Conservation (phyloP, 805 yeast species). For the Yamadazyma nakazawae region DNA sequence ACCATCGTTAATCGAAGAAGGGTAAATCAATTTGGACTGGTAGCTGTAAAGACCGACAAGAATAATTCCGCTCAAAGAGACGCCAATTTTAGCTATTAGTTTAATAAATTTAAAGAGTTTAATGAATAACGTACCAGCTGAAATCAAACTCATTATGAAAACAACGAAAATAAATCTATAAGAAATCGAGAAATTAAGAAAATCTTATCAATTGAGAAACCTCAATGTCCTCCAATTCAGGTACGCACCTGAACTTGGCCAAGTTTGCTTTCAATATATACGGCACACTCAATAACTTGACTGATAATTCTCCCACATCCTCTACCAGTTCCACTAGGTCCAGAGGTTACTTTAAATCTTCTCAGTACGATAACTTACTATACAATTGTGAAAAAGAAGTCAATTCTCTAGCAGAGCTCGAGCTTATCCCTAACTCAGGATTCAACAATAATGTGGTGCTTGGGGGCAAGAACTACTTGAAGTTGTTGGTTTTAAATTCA, state of each 20-base stretch:
- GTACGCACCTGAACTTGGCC: conserved; percentile 31
- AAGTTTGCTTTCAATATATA: conserved; percentile 60
- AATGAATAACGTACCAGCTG: conserved; percentile 8
- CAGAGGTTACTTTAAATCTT: not conserved
- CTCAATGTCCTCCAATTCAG: conserved; percentile 5
- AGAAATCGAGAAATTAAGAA: not conserved
- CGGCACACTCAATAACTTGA: conserved; percentile 31
- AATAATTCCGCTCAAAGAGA: conserved; percentile 42
- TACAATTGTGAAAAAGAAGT: conserved; percentile 28
- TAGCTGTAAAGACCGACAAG: conserved; percentile 54
- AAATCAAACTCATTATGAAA: conserved; percentile 4
- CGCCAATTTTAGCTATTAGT: conserved; percentile 37
- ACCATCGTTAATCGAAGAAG: conserved; percentile 76
- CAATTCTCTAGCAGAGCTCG: conserved; percentile 22
- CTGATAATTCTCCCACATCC: not conserved
- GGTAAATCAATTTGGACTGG: conserved; percentile 75
- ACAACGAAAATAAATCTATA: not conserved
- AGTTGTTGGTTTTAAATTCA: conserved; percentile 27
- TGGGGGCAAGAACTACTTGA: conserved; percentile 42
- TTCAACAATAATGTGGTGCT: conserved; percentile 30
- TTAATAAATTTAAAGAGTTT: conserved; percentile 21
- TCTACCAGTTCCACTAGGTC: conserved; percentile 4
- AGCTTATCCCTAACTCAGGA: conserved; percentile 8
- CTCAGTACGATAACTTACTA: conserved; percentile 17
- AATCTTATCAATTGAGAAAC: not conserved